Base-by-base conservation (phyloP, 2,329 filamentous ascomycete genomes). In the Mollisiaceae sp. region DNA sequence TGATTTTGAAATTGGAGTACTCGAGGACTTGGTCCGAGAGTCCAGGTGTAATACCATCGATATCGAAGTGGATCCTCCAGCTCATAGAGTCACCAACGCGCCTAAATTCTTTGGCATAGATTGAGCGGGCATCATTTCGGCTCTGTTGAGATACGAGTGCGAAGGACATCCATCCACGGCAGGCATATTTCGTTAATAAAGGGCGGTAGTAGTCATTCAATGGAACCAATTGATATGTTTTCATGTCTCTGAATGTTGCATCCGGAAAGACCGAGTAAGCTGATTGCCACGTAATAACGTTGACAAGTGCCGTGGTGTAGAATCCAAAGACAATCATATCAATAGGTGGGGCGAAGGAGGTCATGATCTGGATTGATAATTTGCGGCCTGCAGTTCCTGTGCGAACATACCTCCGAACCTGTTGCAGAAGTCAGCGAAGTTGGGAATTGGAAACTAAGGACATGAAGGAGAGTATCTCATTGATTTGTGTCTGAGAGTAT, bases 221-320 rank as follows among this genome's bases (percentile, higher is more conserved):
- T 32, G 9, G 4, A 14, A 8, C 24, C 8, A 54, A 18, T 35
- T 32, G 50, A 54, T 35, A 54, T 12, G 50, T 54, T 11, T 54
- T 54, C 50, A 54, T 54, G 8, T 54, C 50, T 54, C 24, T 54
- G 24, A 54, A 35, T n/a, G 50, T 35, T 5, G 12, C 18, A 18
- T 54, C 50, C 14, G 50, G 50, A 11, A 54, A 54, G 1, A 35
- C 15, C 3, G 50, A 14, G 22, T 54, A 54, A 8, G 50, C 50
- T 54, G 24, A 54, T n/a, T 27, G 8, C 5, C 11, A 35, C 1
- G 24, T 54, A 5, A 54, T 54, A 32, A 54, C 11, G 50, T 54
- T 54, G 50, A 54, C 50, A 54, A 54, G 15, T 54, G 50, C 50
- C 5, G 24, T 54, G 11, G 50, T 54, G n/a, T 32, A 54, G 50